Evolutionary conservation across 2,329 filamentous ascomycete species (phyloP), one percentile per base, ranked within the genome.

Genomic region (Alternaria sp.): DNA sequence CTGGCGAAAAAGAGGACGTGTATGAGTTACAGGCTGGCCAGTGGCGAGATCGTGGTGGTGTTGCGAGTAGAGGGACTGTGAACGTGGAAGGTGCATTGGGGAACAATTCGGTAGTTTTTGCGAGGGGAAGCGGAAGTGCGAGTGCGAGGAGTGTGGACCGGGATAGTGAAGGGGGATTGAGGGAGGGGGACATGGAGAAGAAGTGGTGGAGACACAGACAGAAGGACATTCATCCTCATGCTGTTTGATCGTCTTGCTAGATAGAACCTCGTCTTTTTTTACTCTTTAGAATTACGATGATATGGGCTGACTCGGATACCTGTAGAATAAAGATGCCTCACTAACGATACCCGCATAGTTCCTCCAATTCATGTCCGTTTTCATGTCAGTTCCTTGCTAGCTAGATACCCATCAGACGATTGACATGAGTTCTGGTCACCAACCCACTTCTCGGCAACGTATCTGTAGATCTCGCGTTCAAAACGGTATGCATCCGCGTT

Each of bases 1-100:
- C 89, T 0, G 90, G 89, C 2, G 90, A 93, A 77, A 83, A 87
- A 3, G 85, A 88, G 2, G 89, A 68, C 58, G 71, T 72, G 45
- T 72, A 72, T 65, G 68, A 70, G 44, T 45, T 72, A 26, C 69
- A 88, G 19, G 89, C 82, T 8, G 78, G 81, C 26, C 79, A 82
- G 71, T 85, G 82, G 69, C 58, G 71, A 32, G 64, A 66, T 45
- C 62, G 70, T 52, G 53, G 62, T 4, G 65, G 63, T 46, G 58
- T 21, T 51, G 61, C 40, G 5, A 53, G 44, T 12, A 23, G 17
- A 19, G 40, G n/a, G 12, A 54, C 19, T 23, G 43, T 53, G 15
- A 58, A 57, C 30, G 47, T 30, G 19, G 55, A 53, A 6, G 19
- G 21, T 6, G n/a, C 19, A 12, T 26, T 59, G 21, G 30, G 59